A percentile compares a stretch with the other conserved stretches of the same genome.
These are phyloP conservation scores for Globisporangium viniferum DNA, from an alignment of 352 stramenopile species.

Conservation along the genomic window DNA sequence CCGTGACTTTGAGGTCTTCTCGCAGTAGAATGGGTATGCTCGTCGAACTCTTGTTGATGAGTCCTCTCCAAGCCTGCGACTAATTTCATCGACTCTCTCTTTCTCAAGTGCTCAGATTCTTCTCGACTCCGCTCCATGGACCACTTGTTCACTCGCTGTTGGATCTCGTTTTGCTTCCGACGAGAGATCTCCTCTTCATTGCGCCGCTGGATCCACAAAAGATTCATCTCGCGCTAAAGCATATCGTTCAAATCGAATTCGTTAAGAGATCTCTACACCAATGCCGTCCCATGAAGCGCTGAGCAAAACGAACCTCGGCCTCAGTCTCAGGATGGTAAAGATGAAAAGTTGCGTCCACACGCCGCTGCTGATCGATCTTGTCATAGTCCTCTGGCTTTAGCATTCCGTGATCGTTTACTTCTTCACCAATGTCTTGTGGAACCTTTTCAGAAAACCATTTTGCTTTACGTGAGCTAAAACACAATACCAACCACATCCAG, in stretches of 20 bases:
- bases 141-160: conserved; percentile 50
- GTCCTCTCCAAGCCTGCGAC: conserved; percentile 44
- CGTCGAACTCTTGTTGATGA: conserved; percentile 21
- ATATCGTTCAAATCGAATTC: neutral
- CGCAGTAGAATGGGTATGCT: neutral
- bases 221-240: conserved; percentile 55
- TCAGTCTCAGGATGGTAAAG: conserved; percentile 61
- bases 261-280: neutral
- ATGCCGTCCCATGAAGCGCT: neutral
- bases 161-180: conserved; percentile 48
- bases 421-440: conserved; percentile 2
- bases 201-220: conserved; percentile 58
- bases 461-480: neutral
- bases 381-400: conserved; percentile 20
- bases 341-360: conserved; percentile 52
- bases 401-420: neutral
- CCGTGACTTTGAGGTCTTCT: neutral
- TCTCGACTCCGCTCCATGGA: conserved; percentile 61
- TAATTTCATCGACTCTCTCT: conserved; percentile 57
- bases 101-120: conserved; percentile 61
- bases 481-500: neutral
- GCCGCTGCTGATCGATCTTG: conserved; percentile 20
- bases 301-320: conserved; percentile 35
- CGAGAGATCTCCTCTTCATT: conserved; percentile 42
- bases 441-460: neutral